phyloP scores from a whole-genome alignment of 768 basidiomycete species.

The Leucosporidium creatinivorum region DNA sequence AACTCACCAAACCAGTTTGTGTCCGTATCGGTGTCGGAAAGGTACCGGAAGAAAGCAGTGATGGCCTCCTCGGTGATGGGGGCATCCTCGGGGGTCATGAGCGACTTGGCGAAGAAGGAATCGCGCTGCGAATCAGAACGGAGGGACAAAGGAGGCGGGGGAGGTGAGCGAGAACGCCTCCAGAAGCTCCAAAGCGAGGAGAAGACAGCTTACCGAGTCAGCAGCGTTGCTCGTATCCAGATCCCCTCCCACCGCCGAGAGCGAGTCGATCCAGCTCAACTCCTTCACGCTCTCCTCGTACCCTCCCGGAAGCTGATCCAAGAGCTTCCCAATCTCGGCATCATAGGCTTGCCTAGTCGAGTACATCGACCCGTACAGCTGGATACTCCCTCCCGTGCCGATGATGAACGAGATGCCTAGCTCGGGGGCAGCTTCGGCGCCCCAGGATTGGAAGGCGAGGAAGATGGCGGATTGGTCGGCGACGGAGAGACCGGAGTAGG shows the following conservation, averaged over 20 bases:
- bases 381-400: slow-evolving; percentile 6
- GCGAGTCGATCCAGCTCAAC: slow-evolving; percentile 10
- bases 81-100: slow-evolving; percentile 26
- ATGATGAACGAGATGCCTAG: slow-evolving; percentile 16
- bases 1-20: slow-evolving; percentile 33
- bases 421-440: slow-evolving; percentile 11
- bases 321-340: neutral
- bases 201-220: neutral
- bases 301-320: neutral
- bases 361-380: slow-evolving; percentile 14
- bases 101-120: slow-evolving; percentile 34
- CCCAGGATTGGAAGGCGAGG: slow-evolving; percentile 7
- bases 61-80: slow-evolving; percentile 20
- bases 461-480: slow-evolving; percentile 13
- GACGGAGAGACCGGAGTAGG: slow-evolving; percentile 6
- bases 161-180: too few relatives aligned
- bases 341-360: neutral
- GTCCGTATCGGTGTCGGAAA: slow-evolving; percentile 7
- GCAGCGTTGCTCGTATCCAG: neutral
- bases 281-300: slow-evolving; percentile 4
- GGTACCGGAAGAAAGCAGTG: slow-evolving; percentile 26
- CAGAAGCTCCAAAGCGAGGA: too few relatives aligned
- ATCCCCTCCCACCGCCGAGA: neutral
- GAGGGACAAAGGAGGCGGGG: too few relatives aligned
- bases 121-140: slow-evolving; percentile 8